Evolutionary conservation across 2,329 filamentous ascomycete species (phyloP).

Genomic region (Raffaelea arxii): DNA sequence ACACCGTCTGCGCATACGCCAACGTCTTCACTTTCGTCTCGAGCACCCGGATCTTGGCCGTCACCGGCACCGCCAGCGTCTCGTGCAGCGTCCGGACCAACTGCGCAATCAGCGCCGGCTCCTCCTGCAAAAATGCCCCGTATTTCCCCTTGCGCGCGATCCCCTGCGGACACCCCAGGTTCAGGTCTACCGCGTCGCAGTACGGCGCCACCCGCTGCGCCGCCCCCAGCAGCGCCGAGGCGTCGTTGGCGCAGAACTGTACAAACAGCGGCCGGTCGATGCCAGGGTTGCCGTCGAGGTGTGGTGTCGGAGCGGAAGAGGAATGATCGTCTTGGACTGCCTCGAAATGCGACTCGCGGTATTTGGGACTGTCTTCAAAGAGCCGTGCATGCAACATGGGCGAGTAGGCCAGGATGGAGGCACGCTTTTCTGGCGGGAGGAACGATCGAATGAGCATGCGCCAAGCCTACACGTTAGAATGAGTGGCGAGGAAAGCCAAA

Average conservation of each 20-base stretch:
- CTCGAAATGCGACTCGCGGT: constrained; percentile 75
- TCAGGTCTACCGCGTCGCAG: constrained; percentile 92
- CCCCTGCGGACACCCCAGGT: constrained; percentile 91
- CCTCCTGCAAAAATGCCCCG: constrained; percentile 89
- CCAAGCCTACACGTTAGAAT: constrained; percentile 62
- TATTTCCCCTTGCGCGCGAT: constrained; percentile 89
- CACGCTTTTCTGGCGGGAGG: constrained; percentile 55
- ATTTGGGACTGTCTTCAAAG: constrained; percentile 66
- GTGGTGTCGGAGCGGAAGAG: constrained; percentile 25
- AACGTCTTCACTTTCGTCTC: constrained; percentile 81
- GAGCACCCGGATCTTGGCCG: constrained; percentile 86
- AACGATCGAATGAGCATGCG: constrained; percentile 93
- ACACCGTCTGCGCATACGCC: constrained; percentile 78
- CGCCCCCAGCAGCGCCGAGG: constrained; percentile 68
- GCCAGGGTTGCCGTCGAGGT: constrained; percentile 77
- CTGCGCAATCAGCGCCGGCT: constrained; percentile 72
- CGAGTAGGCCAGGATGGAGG: constrained; percentile 72
- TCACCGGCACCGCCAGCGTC: constrained; percentile 73
- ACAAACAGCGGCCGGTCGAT: constrained; percentile 87
- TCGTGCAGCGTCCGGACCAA: constrained; percentile 76
- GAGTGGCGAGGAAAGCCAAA: too few species aligned
- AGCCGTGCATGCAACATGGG: constrained; percentile 95
- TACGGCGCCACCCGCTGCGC: constrained; percentile 71
- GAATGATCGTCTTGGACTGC: constrained; percentile 24
- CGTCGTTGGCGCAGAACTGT: constrained; percentile 90